A percentile compares a stretch with the other conserved stretches of the same genome.
Evolutionary conservation across 2,329 filamentous ascomycete genomes (phyloP).

Genomic region (Drechslera avenae): DNA sequence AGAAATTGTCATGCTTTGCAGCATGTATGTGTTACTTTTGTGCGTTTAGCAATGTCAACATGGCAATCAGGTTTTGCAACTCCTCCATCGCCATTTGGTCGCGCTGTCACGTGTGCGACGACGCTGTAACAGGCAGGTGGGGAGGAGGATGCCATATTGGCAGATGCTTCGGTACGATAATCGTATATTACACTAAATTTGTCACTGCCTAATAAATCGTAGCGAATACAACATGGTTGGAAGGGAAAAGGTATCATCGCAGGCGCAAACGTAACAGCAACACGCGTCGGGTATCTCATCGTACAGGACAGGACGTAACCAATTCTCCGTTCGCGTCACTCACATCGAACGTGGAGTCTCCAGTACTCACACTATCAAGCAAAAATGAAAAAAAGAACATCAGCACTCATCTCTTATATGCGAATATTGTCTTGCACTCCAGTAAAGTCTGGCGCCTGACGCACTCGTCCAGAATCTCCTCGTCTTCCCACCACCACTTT

Average conservation of each 20-base stretch:
- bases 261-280: slow-evolving; percentile 4
- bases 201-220: background rate
- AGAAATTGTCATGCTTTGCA: background rate
- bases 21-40: background rate
- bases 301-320: slow-evolving; percentile 4
- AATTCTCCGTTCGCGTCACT: background rate
- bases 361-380: background rate
- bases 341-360: background rate
- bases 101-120: slow-evolving; percentile 7
- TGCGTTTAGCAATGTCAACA: background rate
- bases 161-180: background rate
- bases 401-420: slow-evolving; percentile 33
- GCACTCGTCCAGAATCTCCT: slow-evolving; percentile 46
- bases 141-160: background rate
- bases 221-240: too few relatives aligned
- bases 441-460: slow-evolving; percentile 42
- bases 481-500: slow-evolving; percentile 49
- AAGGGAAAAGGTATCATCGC: background rate
- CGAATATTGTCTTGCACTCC: slow-evolving; percentile 46
- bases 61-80: background rate
- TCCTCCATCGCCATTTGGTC: background rate
- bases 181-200: background rate
- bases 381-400: too few relatives aligned
- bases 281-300: slow-evolving; percentile 15
- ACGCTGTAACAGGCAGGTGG: background rate